Evolutionary conservation across 2,329 filamentous ascomycete genomes (phyloP), one percentile per base, ranked within the genome.

Genomic region (Pseudocercospora cruenta): DNA sequence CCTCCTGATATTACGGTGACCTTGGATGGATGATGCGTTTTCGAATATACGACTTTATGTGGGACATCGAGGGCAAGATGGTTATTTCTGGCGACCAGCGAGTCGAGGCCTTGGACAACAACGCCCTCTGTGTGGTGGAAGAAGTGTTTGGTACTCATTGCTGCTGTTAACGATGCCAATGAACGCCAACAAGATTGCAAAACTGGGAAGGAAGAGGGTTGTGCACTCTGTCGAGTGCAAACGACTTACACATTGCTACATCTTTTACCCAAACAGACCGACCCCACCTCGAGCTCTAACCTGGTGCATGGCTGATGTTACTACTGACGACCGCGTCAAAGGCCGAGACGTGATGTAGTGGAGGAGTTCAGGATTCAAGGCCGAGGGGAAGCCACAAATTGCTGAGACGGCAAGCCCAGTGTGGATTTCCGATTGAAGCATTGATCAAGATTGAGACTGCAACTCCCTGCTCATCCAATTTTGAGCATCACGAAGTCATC

Each of bases 71-170:
- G 80, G 8, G 75, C 78, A 2, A 82, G 75, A 33, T 79, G 75
- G 4, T 75, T 77, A 69, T 85, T 84, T 7, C 82, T 76, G 2
- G 80, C 74, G 31, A 82, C 80, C 21, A 86, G 75, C 4, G 81
- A 82, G 53, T 80, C 79, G 22, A 85, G 79, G 49, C 81, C 81
- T 59, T 81, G 79, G n/a, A 82, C 76, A 0, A 86, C 83, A 16
- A 86, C 80, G 64, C 82, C 83, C 66, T 82, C 79, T 19, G 82
- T 83, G 60, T 79, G 80, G 33, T 81, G 78, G 67, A 86, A 86
- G 76, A 85, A 86, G 73, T 86, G 84, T 75, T 85, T 86, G 26
- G 81, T 79, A 36, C 83, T 84, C 84, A 86, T 86, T 53, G 43
- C 78, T 36, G 58, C 36, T 64, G 21, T 31, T 22, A 33, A 26